Evolutionary conservation across 768 basidiomycete species (phyloP), one percentile per base, ranked within the genome.

Genomic region (Mycena galopus): DNA sequence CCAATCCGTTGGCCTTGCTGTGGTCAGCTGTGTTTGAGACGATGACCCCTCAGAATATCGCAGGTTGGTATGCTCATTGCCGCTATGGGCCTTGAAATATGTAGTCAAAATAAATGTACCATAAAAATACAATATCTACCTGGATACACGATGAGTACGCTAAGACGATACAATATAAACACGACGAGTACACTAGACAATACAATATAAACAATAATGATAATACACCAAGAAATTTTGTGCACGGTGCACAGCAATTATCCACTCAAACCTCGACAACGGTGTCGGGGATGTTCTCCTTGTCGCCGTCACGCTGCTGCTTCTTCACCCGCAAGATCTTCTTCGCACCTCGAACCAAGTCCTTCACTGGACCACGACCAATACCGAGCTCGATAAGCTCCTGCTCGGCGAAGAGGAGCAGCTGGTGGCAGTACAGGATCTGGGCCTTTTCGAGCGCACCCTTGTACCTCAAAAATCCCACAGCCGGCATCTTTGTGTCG

Each of bases 41-140:
- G 23, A 72, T 79, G 39, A 79, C 76, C 71, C 35, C 53, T 1
- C 53, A 65, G 14, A 65, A 74, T 17, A 75, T 72, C 33, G 39
- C 27, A 5, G 79, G 77, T 30, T 81, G 79, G 79, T 79, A 59
- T 66, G 47, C 23, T 50, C 47, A 50, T 50, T 50, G 47, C 47
- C 0, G 47, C 7, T 50, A 50, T 50, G 47, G 47, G 8, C n/a
- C 47, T 50, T 50, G 47, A 50, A 23, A 44, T 50, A 50, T 23
- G 47, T 50, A 50, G 23, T 12, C 47, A 50, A 50, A 50, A 11
- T 23, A 6, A 50, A 50, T 50, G n/a, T 50, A 50, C 47, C n/a
- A 50, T 23, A 50, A 50, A 23, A 50, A 23, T 50, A 50, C 47
- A 50, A 4, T 50, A 50, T 50, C 7, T 50, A 50, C n/a, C 8